Evolutionary conservation across 768 basidiomycete genomes (phyloP), one percentile per base, ranked within the genome.

Genomic region (Mycena rebaudengoi): DNA sequence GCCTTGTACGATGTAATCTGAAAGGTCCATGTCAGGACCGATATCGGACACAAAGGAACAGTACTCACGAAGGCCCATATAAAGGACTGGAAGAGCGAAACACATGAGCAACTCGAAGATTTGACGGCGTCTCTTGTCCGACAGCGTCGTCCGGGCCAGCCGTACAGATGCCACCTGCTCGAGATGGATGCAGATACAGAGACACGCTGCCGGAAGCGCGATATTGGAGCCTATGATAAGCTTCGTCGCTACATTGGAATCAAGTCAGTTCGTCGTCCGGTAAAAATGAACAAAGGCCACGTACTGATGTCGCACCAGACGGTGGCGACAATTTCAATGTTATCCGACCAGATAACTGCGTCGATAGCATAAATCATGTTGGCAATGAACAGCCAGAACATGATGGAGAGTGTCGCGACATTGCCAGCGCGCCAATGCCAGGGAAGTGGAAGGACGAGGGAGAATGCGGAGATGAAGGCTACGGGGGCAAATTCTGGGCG

Each of bases 131-230:
- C 65, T 63, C 54, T 71, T 77, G 25, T 77, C 69, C 1, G 25
- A 6, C 25, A 44, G 18, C 7, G 33, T 53, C 14, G 60, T 65
- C 51, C 48, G 64, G 21, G 64, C 71, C 14, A 65, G 54, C 14
- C 78, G 73, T 3, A 70, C 61, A 0, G 84, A 83, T 5, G 85
- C 78, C 16, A 89, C 73, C 5, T 71, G 73, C 62, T 83, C 82
- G 4, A 88, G 79, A 58, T 85, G 79, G 7, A 78, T 76, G 66
- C 80, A 82, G 39, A 86, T 75, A 46, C 80, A 83, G n/a, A 86
- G 70, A 41, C 76, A 79, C 6, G 77, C 78, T 2, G 80, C 76
- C 0, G 85, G 85, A 18, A 85, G 71, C 5, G 82, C 85, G 53
- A 81, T 67, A 44, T 69, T 77, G 1, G 80, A 72, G 6, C 80